These are phyloP conservation scores for Lachancea meyersii DNA, from an alignment of 805 yeast species.

Conservation along the genomic window DNA sequence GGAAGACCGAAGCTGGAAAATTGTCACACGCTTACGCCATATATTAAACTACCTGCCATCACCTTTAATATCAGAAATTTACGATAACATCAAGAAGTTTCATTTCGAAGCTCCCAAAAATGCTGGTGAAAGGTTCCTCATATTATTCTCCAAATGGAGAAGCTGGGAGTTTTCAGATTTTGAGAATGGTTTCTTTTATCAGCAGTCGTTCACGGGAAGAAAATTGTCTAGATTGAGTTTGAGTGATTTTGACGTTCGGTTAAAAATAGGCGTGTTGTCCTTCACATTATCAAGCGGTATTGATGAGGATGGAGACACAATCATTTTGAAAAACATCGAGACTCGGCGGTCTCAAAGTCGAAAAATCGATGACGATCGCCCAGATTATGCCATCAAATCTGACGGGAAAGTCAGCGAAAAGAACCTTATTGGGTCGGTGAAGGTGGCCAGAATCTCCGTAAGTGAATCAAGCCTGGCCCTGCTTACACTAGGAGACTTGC, in stretches of 20 bases:
- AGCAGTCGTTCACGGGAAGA: constrained; percentile 33
- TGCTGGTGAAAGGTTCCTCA: constrained; percentile 50
- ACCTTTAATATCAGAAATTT: constrained; percentile 40
- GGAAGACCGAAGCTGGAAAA: constrained; percentile 80
- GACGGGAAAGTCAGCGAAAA: neutral
- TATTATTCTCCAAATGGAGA: constrained; percentile 73
- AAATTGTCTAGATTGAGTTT: constrained; percentile 9
- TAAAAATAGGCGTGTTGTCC: constrained; percentile 74
- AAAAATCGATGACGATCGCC: neutral
- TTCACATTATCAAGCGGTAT: constrained; percentile 6
- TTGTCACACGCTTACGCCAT: constrained; percentile 73
- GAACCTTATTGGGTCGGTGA: neutral
- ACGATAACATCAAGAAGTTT: constrained; percentile 27
- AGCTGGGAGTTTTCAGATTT: constrained; percentile 79
- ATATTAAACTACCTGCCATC: constrained; percentile 53
- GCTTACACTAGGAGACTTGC: neutral
- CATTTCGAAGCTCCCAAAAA: constrained; percentile 43
- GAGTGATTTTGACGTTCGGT: constrained; percentile 58
- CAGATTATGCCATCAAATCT: neutral
- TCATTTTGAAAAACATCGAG: constrained; percentile 4
- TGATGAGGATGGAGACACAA: constrained; percentile 9
- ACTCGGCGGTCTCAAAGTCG: neutral
- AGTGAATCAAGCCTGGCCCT: constrained; percentile 1
- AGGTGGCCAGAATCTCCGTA: neutral
- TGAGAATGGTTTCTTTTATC: constrained; percentile 50